Evolutionary conservation across 2,329 filamentous ascomycete species (phyloP), one percentile per base, ranked within the genome.

Genomic region (Plenodomus lindquistii): DNA sequence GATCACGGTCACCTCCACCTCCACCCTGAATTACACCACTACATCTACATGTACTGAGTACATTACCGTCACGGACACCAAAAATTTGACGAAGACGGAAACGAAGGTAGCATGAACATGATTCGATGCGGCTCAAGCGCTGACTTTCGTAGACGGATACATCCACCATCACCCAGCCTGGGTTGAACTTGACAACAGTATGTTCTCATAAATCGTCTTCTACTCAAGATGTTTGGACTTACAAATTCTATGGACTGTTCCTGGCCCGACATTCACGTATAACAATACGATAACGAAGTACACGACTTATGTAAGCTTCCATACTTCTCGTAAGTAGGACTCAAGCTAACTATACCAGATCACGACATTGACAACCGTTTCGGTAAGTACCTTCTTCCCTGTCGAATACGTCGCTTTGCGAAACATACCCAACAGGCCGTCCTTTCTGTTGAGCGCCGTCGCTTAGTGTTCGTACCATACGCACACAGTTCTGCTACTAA

Each of bases 351-450:
- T 3, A 9, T 18, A 10, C 7, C 29, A 52, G 54, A 64, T 56
- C 2, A 40, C 47, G n/a, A 62, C 45, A 2, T 45, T 55, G 8
- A 64, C 60, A 3, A 44, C 50, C 9, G 43, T 64, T 9, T 57
- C 59, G 10, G 57, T 60, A 54, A 29, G 57, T 34, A 27, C 19
- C 2, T 10, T 11, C 9, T 13, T 31, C 13, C 11, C 41, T 20
- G 22, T 20, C 22, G 22, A 29, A 40, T 43, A 4, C 37, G 24
- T n/a, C 29, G 5, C 21, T 34, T 16, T 27, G 8, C n/a, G n/a
- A n/a, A n/a, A n/a, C n/a, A n/a, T n/a, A n/a, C n/a, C n/a, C n/a
- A n/a, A n/a, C n/a, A n/a, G n/a, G n/a, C n/a, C n/a, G n/a, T 11
- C 22, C 11, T 24, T 5, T 24, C 22, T 24, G 5, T 24, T 11